These are phyloP conservation scores for Gleditsia sinensis DNA, from an alignment of 306 rosid species.

Conservation along the genomic window DNA sequence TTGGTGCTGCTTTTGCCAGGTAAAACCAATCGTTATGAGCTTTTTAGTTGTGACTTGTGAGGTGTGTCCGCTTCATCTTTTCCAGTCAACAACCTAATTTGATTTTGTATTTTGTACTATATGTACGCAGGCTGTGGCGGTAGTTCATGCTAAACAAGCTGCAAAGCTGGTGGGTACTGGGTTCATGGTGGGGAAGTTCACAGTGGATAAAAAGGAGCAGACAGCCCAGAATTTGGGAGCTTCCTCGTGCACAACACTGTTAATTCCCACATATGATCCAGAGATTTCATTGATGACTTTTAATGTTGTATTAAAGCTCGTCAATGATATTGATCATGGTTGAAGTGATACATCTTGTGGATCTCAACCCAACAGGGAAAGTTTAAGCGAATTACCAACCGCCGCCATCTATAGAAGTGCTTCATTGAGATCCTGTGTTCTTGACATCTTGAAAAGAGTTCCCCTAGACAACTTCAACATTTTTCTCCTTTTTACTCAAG, in stretches of 20 bases:
- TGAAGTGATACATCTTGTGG: conserved; percentile 32
- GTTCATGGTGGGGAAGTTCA: conserved; percentile 13
- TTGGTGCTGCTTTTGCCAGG: conserved; percentile 26
- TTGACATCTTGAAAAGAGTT: conserved; percentile 46
- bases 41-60: background rate
- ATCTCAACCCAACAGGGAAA: conserved; percentile 19
- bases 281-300: background rate
- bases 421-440: conserved; percentile 31
- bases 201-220: background rate
- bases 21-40: background rate
- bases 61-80: background rate
- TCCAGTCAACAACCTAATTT: background rate
- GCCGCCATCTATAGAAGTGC: conserved; percentile 18
- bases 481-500: conserved; percentile 3
- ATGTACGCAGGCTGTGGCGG: conserved; percentile 30
- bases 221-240: background rate
- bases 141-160: conserved; percentile 11
- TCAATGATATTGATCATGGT: conserved; percentile 23
- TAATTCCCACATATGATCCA: background rate
- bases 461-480: conserved; percentile 55
- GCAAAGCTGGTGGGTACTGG: conserved; percentile 4
- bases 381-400: background rate
- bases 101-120: background rate
- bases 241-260: conserved; percentile 4
- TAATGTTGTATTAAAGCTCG: conserved; percentile 21